Base-by-base conservation (phyloP, 2,329 filamentous ascomycete genomes). In the Penicillium thymicola region DNA sequence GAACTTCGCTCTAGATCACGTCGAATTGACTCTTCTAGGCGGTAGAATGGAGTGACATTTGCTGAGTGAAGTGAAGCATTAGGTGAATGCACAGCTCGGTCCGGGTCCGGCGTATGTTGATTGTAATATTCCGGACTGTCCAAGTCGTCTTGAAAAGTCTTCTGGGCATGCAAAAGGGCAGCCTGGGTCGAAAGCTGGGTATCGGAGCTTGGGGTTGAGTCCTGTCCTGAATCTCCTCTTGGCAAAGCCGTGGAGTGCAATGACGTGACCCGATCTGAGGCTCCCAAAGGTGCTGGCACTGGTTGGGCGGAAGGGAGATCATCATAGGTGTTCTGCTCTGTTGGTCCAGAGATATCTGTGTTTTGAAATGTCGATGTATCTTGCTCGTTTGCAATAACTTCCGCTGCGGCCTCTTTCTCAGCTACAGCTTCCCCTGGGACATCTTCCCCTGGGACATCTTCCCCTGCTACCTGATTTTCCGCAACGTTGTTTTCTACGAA, bases 171-270 rank as follows among this genome's bases (percentile, higher is more conserved):
- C 2, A 70, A 55, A 25, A 76, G 57, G 16, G 75, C 75, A 25
- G 72, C 73, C 54, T 77, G 75, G 0, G 75, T 77, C 0, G 75
- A 76, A 27, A 76, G 63, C 13, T 73, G 66, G 5, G 65, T 61
- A 34, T 75, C 73, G 5, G 63, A 62, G 44, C 65, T 68, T 23
- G 57, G 64, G 30, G 67, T 62, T 7, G 58, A 58, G 14, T 59
- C 59, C 30, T 61, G 34, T 11, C 62, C 64, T 4, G 64, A 52
- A 42, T 62, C 55, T 30, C 49, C 62, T 48, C 70, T 70, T 9
- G 65, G 67, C 34, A 72, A 58, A 18, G 69, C 67, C 5, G 75
- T 76, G 8, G 75, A 76, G 52, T 75, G 67, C 40, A 76, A 66
- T 5, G 75, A 78, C 38, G 68, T 69, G 18, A 71, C 45, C 37